Evolutionary conservation across 108 stramenopile genomes (phyloP), one percentile per base, ranked within the genome.

Genomic region (Nitzschia palea): DNA sequence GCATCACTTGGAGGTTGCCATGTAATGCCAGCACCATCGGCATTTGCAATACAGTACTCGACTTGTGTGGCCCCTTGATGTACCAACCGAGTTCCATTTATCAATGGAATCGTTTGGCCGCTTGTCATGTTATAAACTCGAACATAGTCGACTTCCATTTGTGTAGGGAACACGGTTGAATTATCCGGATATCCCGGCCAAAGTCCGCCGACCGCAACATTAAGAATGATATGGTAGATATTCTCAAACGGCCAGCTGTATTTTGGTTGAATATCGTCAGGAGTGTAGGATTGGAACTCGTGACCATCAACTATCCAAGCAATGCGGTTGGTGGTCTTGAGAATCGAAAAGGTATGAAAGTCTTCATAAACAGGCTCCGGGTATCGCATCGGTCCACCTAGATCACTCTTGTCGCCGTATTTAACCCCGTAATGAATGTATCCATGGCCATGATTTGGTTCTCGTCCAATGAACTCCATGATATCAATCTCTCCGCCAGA

Each of bases 401-500:
- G 65, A 52, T 44, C 48, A 29, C 33, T 43, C 61, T 59, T 77
- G 68, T 45, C 69, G 56, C 32, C 62, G 40, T 4, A 62, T 35
- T 18, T 63, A 34, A 52, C 33, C 28, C 76, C 76, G 33, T 77
- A 77, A 42, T 76, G 74, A 20, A 74, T 58, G 55, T 62, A 32
- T 40, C 76, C 72, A 27, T 79, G 73, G 15, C 63, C 58, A 6
- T 60, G 62, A 32, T 63, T 69, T 20, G 56, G 58, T 42, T 78
- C 68, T 45, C 77, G 77, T 50, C 83, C 83, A 36, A 68, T 68
- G 47, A 69, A 42, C 44, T 84, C 86, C 83, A 84, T 68, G 23
- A 87, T 61, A 71, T 87, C 86, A 70, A 87, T 82, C 48, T 84
- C 86, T 25, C 85, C 85, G 14, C 77, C 78, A n/a, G 60, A 48